Evolutionary conservation across 2,329 filamentous ascomycete species (phyloP).

Genomic region (Arthrobotrys musiformis): DNA sequence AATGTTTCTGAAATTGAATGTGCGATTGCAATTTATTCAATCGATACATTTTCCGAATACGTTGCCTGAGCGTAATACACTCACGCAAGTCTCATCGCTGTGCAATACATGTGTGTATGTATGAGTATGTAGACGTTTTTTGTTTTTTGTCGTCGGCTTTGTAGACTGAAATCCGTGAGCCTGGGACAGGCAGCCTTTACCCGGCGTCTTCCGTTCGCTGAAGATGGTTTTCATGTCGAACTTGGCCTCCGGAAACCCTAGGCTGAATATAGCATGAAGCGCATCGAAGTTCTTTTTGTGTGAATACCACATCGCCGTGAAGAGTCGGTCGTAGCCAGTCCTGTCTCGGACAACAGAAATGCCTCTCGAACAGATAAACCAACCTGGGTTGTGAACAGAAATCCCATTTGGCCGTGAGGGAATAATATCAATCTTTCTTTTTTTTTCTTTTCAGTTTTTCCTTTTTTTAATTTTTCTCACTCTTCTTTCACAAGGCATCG

Average conservation of each 20-base stretch:
- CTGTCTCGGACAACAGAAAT: constrained; percentile 55
- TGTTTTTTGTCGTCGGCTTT: constrained; percentile 30
- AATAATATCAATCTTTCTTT: constrained; percentile 21
- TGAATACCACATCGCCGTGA: constrained; percentile 17
- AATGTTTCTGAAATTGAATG: constrained; percentile 44
- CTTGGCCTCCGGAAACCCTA: constrained; percentile 26
- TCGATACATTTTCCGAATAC: constrained; percentile 26
- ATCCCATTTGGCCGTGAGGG: constrained; percentile 34
- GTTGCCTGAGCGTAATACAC: constrained; percentile 41
- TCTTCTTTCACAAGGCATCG: background rate
- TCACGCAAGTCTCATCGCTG: constrained; percentile 2
- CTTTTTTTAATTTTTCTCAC: background rate
- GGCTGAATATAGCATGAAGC: constrained; percentile 40
- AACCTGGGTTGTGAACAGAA: constrained; percentile 12
- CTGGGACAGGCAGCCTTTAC: constrained; percentile 41
- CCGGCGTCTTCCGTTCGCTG: constrained; percentile 40
- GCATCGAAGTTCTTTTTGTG: constrained; percentile 40
- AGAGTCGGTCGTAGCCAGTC: constrained; percentile 36
- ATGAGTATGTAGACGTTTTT: background rate
- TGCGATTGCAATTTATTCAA: constrained; percentile 27
- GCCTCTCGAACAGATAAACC: constrained; percentile 43
- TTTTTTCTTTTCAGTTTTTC: background rate
- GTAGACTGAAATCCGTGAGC: constrained; percentile 34
- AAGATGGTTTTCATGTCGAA: constrained; percentile 29
- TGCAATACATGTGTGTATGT: background rate